Evolutionary conservation across 768 basidiomycete species (phyloP), one percentile per base, ranked within the genome.

Genomic region (Suillus paluster): DNA sequence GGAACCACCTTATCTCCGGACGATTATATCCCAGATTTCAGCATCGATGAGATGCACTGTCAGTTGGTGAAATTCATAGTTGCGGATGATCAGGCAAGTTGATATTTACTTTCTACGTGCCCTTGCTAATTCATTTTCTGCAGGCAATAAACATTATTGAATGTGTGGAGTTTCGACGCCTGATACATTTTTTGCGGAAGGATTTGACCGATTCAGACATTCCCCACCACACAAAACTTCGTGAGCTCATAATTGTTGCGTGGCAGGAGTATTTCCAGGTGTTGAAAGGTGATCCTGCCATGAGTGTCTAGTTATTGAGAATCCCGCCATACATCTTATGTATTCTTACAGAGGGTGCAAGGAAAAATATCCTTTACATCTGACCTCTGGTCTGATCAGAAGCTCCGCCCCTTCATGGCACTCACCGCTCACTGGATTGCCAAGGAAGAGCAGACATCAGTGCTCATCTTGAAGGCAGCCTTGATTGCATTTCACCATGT

Each of bases 301-400:
- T 30, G 6, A 30, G 30, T 30, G 30, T 30, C 30, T 30, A 30
- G 30, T 30, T 30, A 6, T 30, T 30, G 30, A 30, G 30, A 30
- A 6, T 30, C 30, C 30, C 30, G 30, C 6, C 30, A 30, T 3
- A 6, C 6, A 6, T 30, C 30, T 30, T 6, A 30, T 61, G 8
- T 42, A 9, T n/a, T 9, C 41, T 42, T 19, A 42, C 49, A 60
- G 60, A 34, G 14, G 21, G 59, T 19, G 17, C n/a, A 45, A 14
- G 58, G 58, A 5, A 19, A 52, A 17, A 25, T 59, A 12, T 59
- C 73, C 1, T 72, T 72, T 27, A 80, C 77, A 4, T 64, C 63
- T 14, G 77, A 80, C 53, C 63, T 78, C 3, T 81, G 79, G 79
- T 69, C 61, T 15, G 65, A 73, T 34, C 54, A 59, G 1, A 64